Evolutionary conservation across 257 asterid species (phyloP).

Genomic region (Jacaranda copaia): DNA sequence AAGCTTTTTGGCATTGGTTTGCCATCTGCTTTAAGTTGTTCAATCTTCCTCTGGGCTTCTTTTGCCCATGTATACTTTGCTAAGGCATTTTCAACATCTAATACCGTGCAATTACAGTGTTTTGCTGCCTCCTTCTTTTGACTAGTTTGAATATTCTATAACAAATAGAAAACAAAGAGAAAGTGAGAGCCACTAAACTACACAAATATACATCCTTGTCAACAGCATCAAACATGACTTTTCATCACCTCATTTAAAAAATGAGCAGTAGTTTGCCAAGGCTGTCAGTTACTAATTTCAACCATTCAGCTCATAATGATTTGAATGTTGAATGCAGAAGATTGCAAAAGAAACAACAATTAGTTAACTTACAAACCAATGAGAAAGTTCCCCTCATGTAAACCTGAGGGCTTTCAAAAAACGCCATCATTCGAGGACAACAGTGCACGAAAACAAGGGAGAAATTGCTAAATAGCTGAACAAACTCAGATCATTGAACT

Average conservation of each 20-base stretch:
- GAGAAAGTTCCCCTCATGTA: neutral
- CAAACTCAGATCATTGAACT: neutral
- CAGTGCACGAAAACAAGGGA: neutral
- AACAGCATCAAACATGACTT: constrained; percentile 25
- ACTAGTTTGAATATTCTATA: constrained; percentile 64
- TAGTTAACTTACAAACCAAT: neutral
- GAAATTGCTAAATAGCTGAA: constrained; percentile 11
- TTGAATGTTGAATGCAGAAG: constrained; percentile 8
- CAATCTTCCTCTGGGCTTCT: constrained; percentile 74
- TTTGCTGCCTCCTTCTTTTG: constrained; percentile 83
- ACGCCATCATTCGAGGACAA: neutral
- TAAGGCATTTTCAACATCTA: constrained; percentile 72
- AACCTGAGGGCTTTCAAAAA: neutral
- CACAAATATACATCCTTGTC: constrained; percentile 14
- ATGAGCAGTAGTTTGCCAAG: constrained; percentile 16
- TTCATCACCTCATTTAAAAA: neutral
- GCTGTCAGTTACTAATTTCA: constrained; percentile 11
- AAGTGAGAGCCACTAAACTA: constrained; percentile 5
- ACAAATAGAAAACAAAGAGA: constrained; percentile 17
- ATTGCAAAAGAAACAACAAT: neutral
- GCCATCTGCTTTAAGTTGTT: constrained; percentile 77
- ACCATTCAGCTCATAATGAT: neutral
- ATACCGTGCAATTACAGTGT: constrained; percentile 75
- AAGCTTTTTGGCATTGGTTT: constrained; percentile 88
- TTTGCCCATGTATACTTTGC: constrained; percentile 93